These are phyloP conservation scores for Lichtheimia corymbifera DNA, from an alignment of 371 early-diverging fungal genomes.

Conservation along the genomic window DNA sequence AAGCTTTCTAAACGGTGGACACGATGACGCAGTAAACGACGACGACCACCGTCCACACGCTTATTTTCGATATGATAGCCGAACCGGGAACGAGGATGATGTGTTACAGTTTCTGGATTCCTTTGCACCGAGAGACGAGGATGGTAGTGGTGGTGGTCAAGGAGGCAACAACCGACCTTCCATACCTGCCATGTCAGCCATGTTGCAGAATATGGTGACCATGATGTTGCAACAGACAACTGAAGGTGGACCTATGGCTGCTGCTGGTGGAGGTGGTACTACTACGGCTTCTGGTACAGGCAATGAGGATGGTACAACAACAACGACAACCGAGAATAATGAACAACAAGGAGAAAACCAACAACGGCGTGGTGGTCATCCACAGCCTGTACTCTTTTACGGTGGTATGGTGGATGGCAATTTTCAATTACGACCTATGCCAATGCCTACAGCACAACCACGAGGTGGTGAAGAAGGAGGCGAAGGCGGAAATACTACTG, in stretches of 20 bases:
- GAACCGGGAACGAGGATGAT: neutral
- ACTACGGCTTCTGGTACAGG: neutral
- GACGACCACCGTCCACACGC: constrained; percentile 6
- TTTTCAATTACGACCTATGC: constrained; percentile 27
- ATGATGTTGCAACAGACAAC: neutral
- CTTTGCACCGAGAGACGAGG: neutral
- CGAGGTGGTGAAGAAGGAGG: constrained; percentile 3
- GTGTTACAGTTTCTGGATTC: neutral
- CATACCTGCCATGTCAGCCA: neutral
- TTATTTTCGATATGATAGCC: constrained; percentile 1
- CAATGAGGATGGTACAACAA: too few relatives aligned
- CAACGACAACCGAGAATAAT: neutral
- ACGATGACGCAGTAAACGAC: constrained; percentile 1
- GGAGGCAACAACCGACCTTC: neutral
- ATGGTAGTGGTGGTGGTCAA: neutral
- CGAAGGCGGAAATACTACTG: neutral
- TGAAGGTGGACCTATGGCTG: neutral
- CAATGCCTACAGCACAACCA: constrained; percentile 8
- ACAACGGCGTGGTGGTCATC: constrained; percentile 9
- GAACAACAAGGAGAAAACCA: constrained; percentile 1
- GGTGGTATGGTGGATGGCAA: constrained; percentile 37
- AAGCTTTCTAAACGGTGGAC: constrained; percentile 6
- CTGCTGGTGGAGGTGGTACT: neutral
- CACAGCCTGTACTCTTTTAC: constrained; percentile 30
- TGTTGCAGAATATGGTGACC: neutral